These are phyloP conservation scores for Alternaria sp. DNA, from an alignment of 2,329 filamentous ascomycete species.

Conservation along the genomic window DNA sequence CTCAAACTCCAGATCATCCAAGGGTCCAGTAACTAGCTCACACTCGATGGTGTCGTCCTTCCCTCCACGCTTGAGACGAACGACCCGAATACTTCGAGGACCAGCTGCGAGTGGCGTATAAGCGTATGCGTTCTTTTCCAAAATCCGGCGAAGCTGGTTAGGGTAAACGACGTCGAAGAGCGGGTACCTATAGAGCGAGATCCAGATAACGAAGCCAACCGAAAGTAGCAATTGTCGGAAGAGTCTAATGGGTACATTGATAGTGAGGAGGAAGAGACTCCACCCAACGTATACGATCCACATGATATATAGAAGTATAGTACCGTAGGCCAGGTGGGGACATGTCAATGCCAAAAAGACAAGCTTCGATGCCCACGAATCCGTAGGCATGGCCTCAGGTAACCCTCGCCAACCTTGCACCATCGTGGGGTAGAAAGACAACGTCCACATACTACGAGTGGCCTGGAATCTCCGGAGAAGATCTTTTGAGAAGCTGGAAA, in stretches of 20 bases:
- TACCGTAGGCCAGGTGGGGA: not conserved
- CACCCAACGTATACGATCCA: not conserved
- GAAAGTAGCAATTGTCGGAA: not conserved
- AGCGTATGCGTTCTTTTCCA: slow-evolving; percentile 7
- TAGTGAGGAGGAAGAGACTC: not conserved
- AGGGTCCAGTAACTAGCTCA: slow-evolving; percentile 4
- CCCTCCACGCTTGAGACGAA: not conserved
- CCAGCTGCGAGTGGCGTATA: slow-evolving; percentile 1
- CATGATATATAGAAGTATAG: not conserved
- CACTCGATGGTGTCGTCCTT: slow-evolving; percentile 5
- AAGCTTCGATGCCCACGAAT: not conserved
- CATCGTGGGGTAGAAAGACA: not conserved
- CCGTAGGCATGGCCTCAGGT: not conserved
- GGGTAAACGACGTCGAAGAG: slow-evolving; percentile 13
- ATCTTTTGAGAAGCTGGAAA: not conserved
- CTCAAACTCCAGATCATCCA: slow-evolving; percentile 12
- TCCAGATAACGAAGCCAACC: slow-evolving; percentile 5
- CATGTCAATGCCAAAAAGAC: not conserved
- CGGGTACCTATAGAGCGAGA: slow-evolving; percentile 6
- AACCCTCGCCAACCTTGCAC: not conserved
- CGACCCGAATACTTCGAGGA: not conserved
- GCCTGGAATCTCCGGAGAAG: not conserved
- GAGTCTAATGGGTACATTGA: not conserved
- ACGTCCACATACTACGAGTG: not conserved
- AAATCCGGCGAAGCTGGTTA: not conserved